Evolutionary conservation across 345 rosid genomes (phyloP).

Genomic region (Lumnitzera littorea): DNA sequence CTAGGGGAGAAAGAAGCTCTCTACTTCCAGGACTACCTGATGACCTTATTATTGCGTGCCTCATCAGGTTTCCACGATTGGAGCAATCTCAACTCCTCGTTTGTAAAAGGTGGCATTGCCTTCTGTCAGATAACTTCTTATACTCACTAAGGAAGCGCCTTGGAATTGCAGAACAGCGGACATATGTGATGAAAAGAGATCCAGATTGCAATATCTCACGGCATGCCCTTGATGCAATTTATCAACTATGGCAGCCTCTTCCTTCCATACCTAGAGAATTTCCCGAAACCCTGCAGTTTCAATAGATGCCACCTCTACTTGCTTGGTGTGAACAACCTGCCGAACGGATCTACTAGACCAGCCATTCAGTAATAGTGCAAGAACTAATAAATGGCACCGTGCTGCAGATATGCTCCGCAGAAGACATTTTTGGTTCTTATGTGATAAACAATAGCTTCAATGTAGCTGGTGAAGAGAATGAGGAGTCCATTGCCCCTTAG

Average conservation of each 20-base stretch:
- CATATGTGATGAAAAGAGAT: constrained; percentile 62
- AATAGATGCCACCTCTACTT: constrained; percentile 74
- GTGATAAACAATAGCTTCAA: constrained; percentile 71
- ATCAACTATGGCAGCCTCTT: constrained; percentile 74
- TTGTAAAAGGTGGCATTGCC: constrained; percentile 73
- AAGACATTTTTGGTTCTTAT: constrained; percentile 68
- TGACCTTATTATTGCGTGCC: constrained; percentile 76
- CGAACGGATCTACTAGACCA: constrained; percentile 66
- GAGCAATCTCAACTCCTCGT: constrained; percentile 66
- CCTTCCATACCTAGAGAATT: constrained; percentile 74
- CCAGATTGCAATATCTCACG: constrained; percentile 70
- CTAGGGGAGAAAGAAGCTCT: constrained; percentile 49
- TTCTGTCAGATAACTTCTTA: constrained; percentile 54
- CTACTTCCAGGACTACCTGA: constrained; percentile 73
- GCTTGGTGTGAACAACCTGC: constrained; percentile 69
- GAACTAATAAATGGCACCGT: constrained; percentile 75
- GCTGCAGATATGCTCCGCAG: constrained; percentile 78
- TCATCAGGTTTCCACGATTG: constrained; percentile 51
- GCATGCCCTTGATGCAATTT: constrained; percentile 69
- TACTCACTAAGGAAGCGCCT: constrained; percentile 61
- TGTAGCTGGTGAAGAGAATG: constrained; percentile 76
- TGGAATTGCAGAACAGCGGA: constrained; percentile 70
- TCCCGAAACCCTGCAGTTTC: constrained; percentile 61
- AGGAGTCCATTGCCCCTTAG: constrained; percentile 56
- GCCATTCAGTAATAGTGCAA: constrained; percentile 62